Base-by-base conservation (phyloP, 345 rosid species). In the Brassica rapa region DNA sequence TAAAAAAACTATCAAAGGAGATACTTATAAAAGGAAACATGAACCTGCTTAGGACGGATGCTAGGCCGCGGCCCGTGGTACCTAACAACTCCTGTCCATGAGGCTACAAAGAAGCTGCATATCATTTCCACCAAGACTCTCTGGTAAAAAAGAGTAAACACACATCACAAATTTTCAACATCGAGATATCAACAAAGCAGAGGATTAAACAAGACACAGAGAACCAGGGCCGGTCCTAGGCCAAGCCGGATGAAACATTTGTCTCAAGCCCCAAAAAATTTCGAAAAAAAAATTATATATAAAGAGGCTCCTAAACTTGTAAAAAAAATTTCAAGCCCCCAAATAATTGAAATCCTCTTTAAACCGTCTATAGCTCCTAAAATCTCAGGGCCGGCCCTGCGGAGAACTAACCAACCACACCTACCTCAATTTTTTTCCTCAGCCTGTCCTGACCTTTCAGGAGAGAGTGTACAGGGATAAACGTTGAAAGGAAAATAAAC, bases 61-160 rank as follows among this genome's bases (percentile, higher is more conserved):
- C 99, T 93, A 62, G 99, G 99, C 57, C 93, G 57, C 15, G 97
- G 98, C 27, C 98, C 98, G 51, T 91, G 97, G 85, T 93, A 93
- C 76, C 85, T 93, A 62, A 93, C 96, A 62, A 88, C 96, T 51
- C 99, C 97, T 59, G 99, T 91, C 99, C 99, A 96, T 21, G 99
- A 96, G 37, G 97, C 98, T 71, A 96, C 98, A 85, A 93, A 96
- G 85, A 93, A 96, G 85, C 98, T 90, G 89, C 99, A 93, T 14
- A 96, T 93, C 85, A 96, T 82, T 88, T 96, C 98, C 88, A 93
- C 97, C 88, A 93, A 86, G 69, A 82, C 74, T 90, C 99, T 90
- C 98, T 93, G 86, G 68, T 73, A 77, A 70, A 29, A 75, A 15
- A 8, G 2, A 4, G 9, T 1, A n/a, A 41, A 15, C 10, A 59